phyloP scores from a whole-genome alignment of 352 stramenopile species.

The Saprolegnia diclina region DNA sequence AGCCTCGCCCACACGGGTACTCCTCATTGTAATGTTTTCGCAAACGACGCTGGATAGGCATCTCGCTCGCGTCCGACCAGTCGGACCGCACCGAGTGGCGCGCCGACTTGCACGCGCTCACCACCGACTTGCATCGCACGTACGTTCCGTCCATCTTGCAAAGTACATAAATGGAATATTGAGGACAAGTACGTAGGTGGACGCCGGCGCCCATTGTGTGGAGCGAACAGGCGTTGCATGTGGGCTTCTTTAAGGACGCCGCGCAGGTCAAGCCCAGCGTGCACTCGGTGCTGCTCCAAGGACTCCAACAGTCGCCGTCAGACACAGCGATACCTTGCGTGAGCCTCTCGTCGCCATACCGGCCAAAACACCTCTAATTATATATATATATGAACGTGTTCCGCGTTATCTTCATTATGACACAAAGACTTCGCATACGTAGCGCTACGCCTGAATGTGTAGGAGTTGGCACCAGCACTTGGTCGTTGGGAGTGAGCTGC shows the following conservation, averaged over 20 bases:
- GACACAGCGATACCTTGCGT: too few species aligned
- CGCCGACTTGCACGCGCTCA: not conserved
- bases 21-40: not conserved
- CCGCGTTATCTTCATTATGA: too few species aligned
- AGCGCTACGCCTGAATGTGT: too few species aligned
- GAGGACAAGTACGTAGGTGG: too few species aligned
- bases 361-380: too few species aligned
- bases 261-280: not conserved
- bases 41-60: not conserved
- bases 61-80: not conserved
- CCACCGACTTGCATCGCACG: not conserved
- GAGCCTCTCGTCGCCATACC: too few species aligned
- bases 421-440: too few species aligned
- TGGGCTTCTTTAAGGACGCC: not conserved
- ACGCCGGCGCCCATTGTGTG: not conserved
- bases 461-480: too few species aligned
- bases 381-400: too few species aligned
- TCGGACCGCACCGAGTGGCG: not conserved
- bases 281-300: not conserved
- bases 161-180: too few species aligned
- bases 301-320: not conserved
- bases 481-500: too few species aligned
- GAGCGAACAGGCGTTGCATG: not conserved
- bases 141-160: not conserved
- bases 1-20: not conserved